Percentiles rank a stretch among this genome's conserved stretches.
Conservation (phyloP, 1,284 basidiomycete genomes). For the Moniliella sp. region DNA sequence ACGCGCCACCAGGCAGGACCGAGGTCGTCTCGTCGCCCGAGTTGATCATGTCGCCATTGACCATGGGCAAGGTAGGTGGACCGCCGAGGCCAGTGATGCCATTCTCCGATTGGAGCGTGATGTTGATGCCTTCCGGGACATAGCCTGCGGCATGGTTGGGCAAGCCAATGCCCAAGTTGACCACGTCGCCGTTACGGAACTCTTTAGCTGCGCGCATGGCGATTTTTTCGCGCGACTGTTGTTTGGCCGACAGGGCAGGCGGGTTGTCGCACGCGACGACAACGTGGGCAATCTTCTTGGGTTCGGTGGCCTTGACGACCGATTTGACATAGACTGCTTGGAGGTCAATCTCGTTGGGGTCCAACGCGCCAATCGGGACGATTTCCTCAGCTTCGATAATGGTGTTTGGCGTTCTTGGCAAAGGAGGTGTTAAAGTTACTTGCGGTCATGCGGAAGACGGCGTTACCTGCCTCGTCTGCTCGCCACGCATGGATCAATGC, state of each 20-base stretch:
- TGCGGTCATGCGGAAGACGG: too few species aligned
- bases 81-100: slow-evolving; percentile 80
- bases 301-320: slow-evolving; percentile 48
- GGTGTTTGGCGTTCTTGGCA: slow-evolving; percentile 68
- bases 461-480: too few species aligned
- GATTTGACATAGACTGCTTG: slow-evolving; percentile 59
- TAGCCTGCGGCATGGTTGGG: slow-evolving; percentile 60
- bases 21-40: slow-evolving; percentile 16
- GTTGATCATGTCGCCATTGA: slow-evolving; percentile 85
- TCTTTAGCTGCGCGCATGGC: slow-evolving; percentile 70
- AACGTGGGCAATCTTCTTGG: slow-evolving; percentile 19
- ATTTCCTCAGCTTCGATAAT: slow-evolving; percentile 87
- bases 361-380: slow-evolving; percentile 61
- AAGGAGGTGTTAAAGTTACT: slow-evolving; percentile 71
- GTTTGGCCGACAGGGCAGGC: too few species aligned
- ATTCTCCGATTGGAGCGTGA: slow-evolving; percentile 86
- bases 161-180: slow-evolving; percentile 55
- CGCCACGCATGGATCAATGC: too few species aligned
- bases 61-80: slow-evolving; percentile 60
- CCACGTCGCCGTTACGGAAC: slow-evolving; percentile 66
- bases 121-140: slow-evolving; percentile 37
- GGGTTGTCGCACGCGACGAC: too few species aligned
- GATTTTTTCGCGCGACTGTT: slow-evolving; percentile 61
- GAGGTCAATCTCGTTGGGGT: slow-evolving; percentile 53
- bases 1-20: slow-evolving; percentile 3